Base-by-base conservation (phyloP, 2,329 filamentous ascomycete species). In the Nemania diffusa region DNA sequence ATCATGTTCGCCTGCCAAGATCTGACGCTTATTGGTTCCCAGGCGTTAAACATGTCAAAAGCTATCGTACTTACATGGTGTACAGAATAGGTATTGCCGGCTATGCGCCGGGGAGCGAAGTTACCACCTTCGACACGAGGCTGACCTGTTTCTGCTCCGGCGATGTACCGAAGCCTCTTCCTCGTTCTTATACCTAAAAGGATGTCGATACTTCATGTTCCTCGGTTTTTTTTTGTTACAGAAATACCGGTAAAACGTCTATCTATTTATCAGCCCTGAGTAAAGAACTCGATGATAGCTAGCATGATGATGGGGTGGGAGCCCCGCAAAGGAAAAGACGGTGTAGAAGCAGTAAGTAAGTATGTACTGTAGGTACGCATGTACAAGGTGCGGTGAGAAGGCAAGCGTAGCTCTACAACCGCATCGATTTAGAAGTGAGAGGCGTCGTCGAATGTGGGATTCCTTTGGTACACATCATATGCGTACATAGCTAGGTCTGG, bases 251-350 rank as follows among this genome's bases (percentile, higher is more conserved):
- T 5, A 24, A 44, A 40, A 32, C 37, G 27, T 61, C 17, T 46
- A 42, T 22, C 32, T 50, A 40, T 53, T 29, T 56, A 40, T 56
- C n/a, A 40, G 27, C 20, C 44, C 29, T 37, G 34, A 40, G 59
- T 32, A 55, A 53, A 40, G 22, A 37, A 61, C 58, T 61, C 32
- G 13, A 42, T 11, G 51, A 46, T 34, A 26, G 61, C 44, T 56
- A 44, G 29, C 26, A 57, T 37, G 8, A 22, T 13, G 27, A 9
- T 13, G 27, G 22, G 42, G n/a, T 13, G 29, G 53, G 32, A 46
- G 62, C 53, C 63, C 66, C 63, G 65, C 66, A 64, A 24, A 52
- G 51, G 44, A 69, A 69, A 69, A 69, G 67, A 69, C 67, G 67
- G 67, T 69, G 67, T 67, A 62, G 53, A 48, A n/a, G 22, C 13